Base-by-base conservation (phyloP, 768 basidiomycete genomes). In the Xerocomellus dryophilus region DNA sequence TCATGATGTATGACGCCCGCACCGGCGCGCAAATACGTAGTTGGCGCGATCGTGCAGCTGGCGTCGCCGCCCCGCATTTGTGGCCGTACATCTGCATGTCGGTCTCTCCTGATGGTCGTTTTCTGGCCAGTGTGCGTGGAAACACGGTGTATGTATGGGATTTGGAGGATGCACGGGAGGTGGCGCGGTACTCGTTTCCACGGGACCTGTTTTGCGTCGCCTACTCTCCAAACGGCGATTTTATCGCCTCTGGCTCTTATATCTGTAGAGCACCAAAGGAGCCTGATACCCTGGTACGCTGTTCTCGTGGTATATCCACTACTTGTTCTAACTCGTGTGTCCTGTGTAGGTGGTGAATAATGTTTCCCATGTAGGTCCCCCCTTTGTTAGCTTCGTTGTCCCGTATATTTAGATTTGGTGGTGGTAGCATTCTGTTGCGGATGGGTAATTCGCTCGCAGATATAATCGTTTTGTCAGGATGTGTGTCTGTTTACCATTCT, bases 41-140 rank as follows among this genome's bases (percentile, higher is more conserved):
- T 4, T 66, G 63, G 63, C 61, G 61, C 10, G 63, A 66, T 7
- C 54, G 58, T 1, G 25, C 36, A 1, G 27, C 32, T 1, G 36
- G 49, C 4, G 11, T 25, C 12, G 20, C 45, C 10, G 18, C 64
- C 8, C 45, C 57, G 5, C 50, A 60, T n/a, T 15, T 43, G 50
- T 66, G 63, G 64, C 63, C 63, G 2, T 56, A 66, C 50, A 60
- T 64, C 5, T 66, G 54, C 52, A 45, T 64, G 58, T 66, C 61
- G 8, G 54, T 66, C 14, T 66, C 64, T 1, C 57, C 63, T 5
- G 34, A 48, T 2, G 64, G 64, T 5, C 57, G 55, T 0, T 50
- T 50, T 20, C 23, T 64, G 34, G 58, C 63, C 1, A 66, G 55
- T 54, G 64, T 66, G 27, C 54, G 64, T 3, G 64, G 64, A 9